Evolutionary conservation across 2,329 filamentous ascomycete species (phyloP), one percentile per base, ranked within the genome.

Genomic region (Arthroderma sp.): DNA sequence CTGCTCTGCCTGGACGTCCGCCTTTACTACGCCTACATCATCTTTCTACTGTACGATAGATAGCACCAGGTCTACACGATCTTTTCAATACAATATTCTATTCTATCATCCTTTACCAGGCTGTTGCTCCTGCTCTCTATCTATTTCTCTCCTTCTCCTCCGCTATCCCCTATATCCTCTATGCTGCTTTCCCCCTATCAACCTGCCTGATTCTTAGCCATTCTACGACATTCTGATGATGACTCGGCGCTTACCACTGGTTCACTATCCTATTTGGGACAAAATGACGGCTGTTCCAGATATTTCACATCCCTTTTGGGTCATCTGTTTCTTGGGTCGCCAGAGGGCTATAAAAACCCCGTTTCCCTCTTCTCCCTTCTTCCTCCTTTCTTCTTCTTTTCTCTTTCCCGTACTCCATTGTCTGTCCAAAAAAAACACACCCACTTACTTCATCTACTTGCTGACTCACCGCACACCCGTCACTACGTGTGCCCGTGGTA

Each of bases 331-430:
- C 17, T 21, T 19, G 39, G 35, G 9, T 38, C 35, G 35, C 23
- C 43, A 7, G n/a, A 51, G 7, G 17, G 11, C 21, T 54, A 54
- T 54, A 25, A 38, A 39, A 54, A 39, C 19, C 51, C 37, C 51
- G 25, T 39, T 19, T 54, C 33, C 33, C 19, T 41, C 51, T 47
- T 39, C 37, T n/a, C 19, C 5, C 21, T 47, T 57, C 37, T 41
- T 57, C 9, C 37, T 47, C 41, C 41, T 49, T 33, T 54, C 49
- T 43, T 37, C 17, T 54, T 53, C n/a, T 53, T 38, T 57, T 13
- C 44, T 31, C 15, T 41, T 17, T 31, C 33, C 23, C 33, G 7
- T 31, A 15, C 37, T 37, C 33, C 51, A 19, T 15, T 38, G 19
- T 15, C 9, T 23, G 52, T 19, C 47, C 35, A 39, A 44, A 35